These are phyloP conservation scores for Xylaria intraflava DNA, from an alignment of 495 filamentous ascomycete genomes.

Conservation along the genomic window DNA sequence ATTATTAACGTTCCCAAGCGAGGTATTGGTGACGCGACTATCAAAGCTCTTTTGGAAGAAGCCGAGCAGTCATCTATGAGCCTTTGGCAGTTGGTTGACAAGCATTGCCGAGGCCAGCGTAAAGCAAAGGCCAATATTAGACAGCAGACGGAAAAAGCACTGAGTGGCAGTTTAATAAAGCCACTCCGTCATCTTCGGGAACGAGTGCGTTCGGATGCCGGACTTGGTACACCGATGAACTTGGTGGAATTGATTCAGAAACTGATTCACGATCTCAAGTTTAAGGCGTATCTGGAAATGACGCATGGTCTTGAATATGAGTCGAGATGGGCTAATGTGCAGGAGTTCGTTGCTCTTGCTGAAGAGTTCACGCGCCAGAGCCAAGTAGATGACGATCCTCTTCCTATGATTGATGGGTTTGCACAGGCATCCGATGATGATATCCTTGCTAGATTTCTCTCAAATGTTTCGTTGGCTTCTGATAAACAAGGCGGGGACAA, in stretches of 20 bases:
- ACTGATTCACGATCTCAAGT: slow-evolving; percentile 65
- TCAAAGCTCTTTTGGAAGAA: slow-evolving; percentile 64
- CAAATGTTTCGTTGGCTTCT: slow-evolving; percentile 80
- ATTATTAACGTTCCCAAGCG: slow-evolving; percentile 82
- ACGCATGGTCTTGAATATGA: slow-evolving; percentile 72
- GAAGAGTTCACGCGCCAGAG: slow-evolving; percentile 55
- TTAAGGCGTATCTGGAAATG: slow-evolving; percentile 64
- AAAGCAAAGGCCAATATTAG: slow-evolving; percentile 61
- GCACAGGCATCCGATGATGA: slow-evolving; percentile 64
- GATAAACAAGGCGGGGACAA: slow-evolving; percentile 60
- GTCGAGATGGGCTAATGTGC: slow-evolving; percentile 81
- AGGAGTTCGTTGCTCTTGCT: slow-evolving; percentile 76
- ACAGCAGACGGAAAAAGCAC: slow-evolving; percentile 55
- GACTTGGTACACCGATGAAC: slow-evolving; percentile 30
- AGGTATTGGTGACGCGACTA: slow-evolving; percentile 74
- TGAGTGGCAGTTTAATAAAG: slow-evolving; percentile 39
- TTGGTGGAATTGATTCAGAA: slow-evolving; percentile 67
- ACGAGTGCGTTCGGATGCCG: slow-evolving; percentile 47
- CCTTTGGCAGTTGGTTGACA: slow-evolving; percentile 67
- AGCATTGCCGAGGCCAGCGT: slow-evolving; percentile 62
- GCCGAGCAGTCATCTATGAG: slow-evolving; percentile 61
- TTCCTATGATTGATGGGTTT: slow-evolving; percentile 73
- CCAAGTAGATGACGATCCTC: slow-evolving; percentile 53
- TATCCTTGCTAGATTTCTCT: slow-evolving; percentile 71
- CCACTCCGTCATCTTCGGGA: slow-evolving; percentile 54